phyloP scores from a whole-genome alignment of 768 basidiomycete genomes.

The Mycena rosella region DNA sequence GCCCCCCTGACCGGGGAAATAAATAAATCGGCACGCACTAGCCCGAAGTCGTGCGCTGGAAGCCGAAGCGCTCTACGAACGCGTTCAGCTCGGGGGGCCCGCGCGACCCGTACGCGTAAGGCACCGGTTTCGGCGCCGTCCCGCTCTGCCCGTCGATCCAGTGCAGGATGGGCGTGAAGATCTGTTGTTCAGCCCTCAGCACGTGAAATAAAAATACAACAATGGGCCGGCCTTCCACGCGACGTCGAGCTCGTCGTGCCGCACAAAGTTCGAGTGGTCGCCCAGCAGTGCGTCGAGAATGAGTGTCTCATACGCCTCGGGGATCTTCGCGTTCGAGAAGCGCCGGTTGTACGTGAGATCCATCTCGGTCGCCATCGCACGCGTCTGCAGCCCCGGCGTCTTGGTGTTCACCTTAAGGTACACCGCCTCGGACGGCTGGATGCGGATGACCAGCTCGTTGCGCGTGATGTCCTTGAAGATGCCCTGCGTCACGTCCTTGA shows the following conservation, averaged over 20 bases:
- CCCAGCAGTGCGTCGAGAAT: constrained; percentile 96
- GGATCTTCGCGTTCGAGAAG: constrained; percentile 91
- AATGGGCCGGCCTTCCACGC: constrained; percentile 87
- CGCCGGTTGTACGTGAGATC: constrained; percentile 98
- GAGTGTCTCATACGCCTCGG: constrained; percentile 96
- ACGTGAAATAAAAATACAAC: not conserved
- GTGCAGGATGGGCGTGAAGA: constrained; percentile 95
- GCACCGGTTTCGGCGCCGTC: constrained; percentile 74
- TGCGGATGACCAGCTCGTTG: constrained; percentile 97
- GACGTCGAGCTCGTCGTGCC: constrained; percentile 95
- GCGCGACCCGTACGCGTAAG: constrained; percentile 94
- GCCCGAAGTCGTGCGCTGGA: constrained; percentile 69
- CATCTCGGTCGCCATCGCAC: constrained; percentile 96
- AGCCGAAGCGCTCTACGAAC: constrained; percentile 84
- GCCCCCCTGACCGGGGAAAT: too few species aligned
- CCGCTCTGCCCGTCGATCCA: constrained; percentile 91
- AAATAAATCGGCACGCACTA: constrained; percentile 70
- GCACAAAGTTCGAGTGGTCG: constrained; percentile 98
- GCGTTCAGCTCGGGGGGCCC: constrained; percentile 86
- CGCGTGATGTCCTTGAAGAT: constrained; percentile 94
- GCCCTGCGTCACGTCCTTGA: constrained; percentile 53
- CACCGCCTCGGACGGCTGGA: constrained; percentile 95
- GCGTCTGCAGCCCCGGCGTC: constrained; percentile 90
- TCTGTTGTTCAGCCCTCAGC: constrained; percentile 58
- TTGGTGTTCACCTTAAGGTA: constrained; percentile 98